Percentiles rank a stretch among this genome's conserved stretches.
Conservation (phyloP, 768 basidiomycete genomes). For the Leccinum fibrillosum region DNA sequence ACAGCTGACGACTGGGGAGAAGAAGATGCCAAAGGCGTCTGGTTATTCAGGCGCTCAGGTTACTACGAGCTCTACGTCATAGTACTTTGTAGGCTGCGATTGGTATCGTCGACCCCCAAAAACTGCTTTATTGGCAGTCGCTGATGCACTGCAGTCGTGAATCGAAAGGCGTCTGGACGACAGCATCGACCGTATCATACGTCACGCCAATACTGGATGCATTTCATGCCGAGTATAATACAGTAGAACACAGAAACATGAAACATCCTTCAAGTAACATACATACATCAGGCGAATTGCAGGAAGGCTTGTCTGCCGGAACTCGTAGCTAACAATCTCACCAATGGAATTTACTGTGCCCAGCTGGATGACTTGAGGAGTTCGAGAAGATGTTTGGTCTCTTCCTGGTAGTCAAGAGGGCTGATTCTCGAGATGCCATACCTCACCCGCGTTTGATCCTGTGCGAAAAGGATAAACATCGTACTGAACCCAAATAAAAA, state of each 20-base stretch:
- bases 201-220: not conserved
- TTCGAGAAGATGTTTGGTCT: slow-evolving; percentile 56
- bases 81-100: not conserved
- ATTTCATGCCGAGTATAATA: not conserved
- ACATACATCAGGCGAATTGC: slow-evolving; percentile 2
- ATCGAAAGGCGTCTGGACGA: not conserved
- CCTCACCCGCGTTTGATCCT: slow-evolving; percentile 82
- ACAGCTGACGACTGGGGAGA: slow-evolving; percentile 74
- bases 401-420: slow-evolving; percentile 66
- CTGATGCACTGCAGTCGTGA: not conserved
- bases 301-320: not conserved
- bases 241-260: not conserved
- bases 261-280: no score
- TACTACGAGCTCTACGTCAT: slow-evolving; percentile 9
- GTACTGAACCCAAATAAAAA: not conserved
- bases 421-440: slow-evolving; percentile 75
- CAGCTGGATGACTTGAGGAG: slow-evolving; percentile 54
- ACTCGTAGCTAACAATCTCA: not conserved
- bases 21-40: slow-evolving; percentile 88
- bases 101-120: not conserved
- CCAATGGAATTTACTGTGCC: slow-evolving; percentile 34
- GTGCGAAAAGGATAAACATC: slow-evolving; percentile 1
- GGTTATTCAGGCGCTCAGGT: slow-evolving; percentile 32
- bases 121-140: not conserved
- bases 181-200: not conserved